Evolutionary conservation across 2,329 filamentous ascomycete genomes (phyloP).

Genomic region (Diaporthe nobilis): DNA sequence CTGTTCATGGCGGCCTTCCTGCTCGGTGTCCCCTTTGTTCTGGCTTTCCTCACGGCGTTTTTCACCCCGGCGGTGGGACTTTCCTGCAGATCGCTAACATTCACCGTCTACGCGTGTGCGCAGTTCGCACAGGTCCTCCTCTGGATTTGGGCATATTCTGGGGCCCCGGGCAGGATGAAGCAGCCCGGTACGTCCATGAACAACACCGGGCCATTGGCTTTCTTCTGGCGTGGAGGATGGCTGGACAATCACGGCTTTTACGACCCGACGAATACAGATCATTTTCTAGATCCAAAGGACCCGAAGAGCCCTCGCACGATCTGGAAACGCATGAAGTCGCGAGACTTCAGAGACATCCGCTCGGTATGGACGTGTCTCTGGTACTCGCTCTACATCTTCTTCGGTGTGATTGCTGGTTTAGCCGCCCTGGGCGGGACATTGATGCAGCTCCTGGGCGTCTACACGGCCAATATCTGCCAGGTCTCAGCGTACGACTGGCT

Average conservation of each 20-base stretch:
- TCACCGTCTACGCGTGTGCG: conserved; percentile 43
- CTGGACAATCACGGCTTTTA: conserved; percentile 44
- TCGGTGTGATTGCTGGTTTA: conserved; percentile 59
- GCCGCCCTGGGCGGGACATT: conserved; percentile 45
- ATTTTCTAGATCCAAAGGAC: conserved; percentile 35
- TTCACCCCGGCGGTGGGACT: conserved; percentile 46
- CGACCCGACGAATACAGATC: conserved; percentile 41
- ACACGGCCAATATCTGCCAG: conserved; percentile 43
- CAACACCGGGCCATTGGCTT: background rate
- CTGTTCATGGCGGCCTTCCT: conserved; percentile 42
- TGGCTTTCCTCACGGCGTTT: conserved; percentile 46
- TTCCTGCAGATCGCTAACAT: conserved; percentile 46
- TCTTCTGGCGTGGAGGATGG: conserved; percentile 44
- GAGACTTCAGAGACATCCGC: conserved; percentile 13
- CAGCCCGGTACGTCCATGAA: background rate
- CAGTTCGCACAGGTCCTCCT: conserved; percentile 43
- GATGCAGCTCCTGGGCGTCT: conserved; percentile 48
- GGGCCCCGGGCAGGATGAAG: conserved; percentile 13
- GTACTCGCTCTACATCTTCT: conserved; percentile 43
- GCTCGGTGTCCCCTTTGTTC: conserved; percentile 43
- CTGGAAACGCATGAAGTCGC: background rate
- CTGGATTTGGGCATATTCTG: conserved; percentile 47
- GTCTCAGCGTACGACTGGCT: conserved; percentile 44
- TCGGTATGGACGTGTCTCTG: conserved; percentile 42
- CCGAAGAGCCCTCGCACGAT: background rate